phyloP scores from a whole-genome alignment of 2,329 filamentous ascomycete genomes.

The Penicillium sp. region DNA sequence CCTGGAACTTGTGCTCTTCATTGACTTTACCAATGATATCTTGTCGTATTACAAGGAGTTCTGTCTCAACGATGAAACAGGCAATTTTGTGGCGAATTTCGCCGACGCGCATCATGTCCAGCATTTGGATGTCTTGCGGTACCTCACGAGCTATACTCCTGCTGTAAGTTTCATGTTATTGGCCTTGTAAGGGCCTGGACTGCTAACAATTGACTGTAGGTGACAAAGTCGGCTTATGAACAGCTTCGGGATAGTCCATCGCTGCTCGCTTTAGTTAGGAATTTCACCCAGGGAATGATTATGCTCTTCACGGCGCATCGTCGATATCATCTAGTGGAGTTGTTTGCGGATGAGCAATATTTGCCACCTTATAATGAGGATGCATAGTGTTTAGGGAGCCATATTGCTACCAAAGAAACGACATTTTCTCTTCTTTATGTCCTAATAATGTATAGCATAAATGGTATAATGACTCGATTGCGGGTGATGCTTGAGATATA shows the following conservation, averaged over 20 bases:
- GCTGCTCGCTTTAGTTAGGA: conserved; percentile 2
- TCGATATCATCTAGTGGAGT: conserved; percentile 13
- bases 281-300: conserved; percentile 12
- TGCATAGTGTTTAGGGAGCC: neutral
- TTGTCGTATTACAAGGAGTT: conserved; percentile 20
- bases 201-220: neutral
- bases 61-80: conserved; percentile 8
- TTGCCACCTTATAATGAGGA: conserved; percentile 7
- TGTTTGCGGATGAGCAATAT: conserved; percentile 16
- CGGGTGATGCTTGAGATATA: too few relatives aligned
- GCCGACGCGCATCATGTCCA: conserved; percentile 10
- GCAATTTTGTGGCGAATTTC: conserved; percentile 15
- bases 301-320: conserved; percentile 15
- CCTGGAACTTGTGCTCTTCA: conserved; percentile 14
- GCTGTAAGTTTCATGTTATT: neutral
- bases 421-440: neutral
- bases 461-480: too few relatives aligned
- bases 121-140: conserved; percentile 14
- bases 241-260: neutral
- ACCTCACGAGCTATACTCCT: conserved; percentile 12
- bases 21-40: conserved; percentile 19
- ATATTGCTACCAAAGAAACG: neutral
- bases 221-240: conserved; percentile 9
- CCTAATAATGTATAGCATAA: too few relatives aligned
- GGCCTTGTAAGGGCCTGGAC: too few relatives aligned